Evolutionary conservation across 371 early-diverging fungal genomes (phyloP), one percentile per base, ranked within the genome.

Genomic region (Mortierella sp.): DNA sequence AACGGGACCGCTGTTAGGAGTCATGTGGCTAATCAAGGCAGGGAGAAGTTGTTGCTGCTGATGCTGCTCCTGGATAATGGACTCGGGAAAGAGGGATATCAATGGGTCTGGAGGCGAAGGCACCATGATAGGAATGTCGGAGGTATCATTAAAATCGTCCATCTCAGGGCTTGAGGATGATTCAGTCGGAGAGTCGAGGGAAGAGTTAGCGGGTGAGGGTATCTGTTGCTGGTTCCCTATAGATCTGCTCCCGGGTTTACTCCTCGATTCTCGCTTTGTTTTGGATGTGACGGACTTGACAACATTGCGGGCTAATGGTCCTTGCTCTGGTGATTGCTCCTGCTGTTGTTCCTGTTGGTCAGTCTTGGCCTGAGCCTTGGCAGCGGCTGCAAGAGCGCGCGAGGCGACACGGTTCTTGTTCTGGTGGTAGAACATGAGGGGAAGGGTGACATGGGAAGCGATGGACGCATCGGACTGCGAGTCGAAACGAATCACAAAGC

Each of bases 351-450:
- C 65, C 28, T 60, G 65, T 34, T 62, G 47, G 19, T 52, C 54
- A 29, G 57, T 22, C 51, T 63, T 41, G 14, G 48, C 57, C 9
- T 60, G 63, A 28, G 57, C 54, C 49, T 67, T 64, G 49, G 68
- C 65, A 8, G 58, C 63, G 4, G 68, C 68, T n/a, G 61, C 60
- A 27, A 60, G 60, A 13, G 61, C 71, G n/a, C 72, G 72, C 5
- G 72, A 72, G 16, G 72, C 74, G 17, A 67, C 60, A 16, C 74
- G 56, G 57, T 67, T 74, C 49, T 74, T 74, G 64, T 74, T 74
- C 63, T 74, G 74, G 41, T 74, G 74, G 29, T 74, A 74, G 68
- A 74, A 67, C 74, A 74, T 74, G 43, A 74, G 41, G 9, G 74
- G 74, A 19, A 74, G 50, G 39, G 74, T 74, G 56, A 74, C 63